phyloP scores from a whole-genome alignment of 352 stramenopile species.

The Thalassiosira livingstoniorum region DNA sequence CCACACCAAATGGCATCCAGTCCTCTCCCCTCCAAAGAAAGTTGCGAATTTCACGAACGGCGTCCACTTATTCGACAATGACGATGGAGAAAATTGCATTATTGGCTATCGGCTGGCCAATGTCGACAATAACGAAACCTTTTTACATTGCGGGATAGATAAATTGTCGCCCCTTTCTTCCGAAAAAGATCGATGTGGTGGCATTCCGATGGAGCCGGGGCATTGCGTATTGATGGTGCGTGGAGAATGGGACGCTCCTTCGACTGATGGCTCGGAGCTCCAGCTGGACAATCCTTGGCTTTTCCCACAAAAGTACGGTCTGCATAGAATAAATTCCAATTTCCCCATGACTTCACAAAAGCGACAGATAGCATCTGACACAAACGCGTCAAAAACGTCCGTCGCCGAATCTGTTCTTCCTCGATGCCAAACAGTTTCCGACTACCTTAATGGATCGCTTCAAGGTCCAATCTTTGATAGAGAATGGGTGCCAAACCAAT shows the following conservation, averaged over 20 bases:
- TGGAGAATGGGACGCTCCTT: constrained; percentile 27
- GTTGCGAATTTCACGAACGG: too few relatives aligned
- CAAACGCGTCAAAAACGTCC: too few relatives aligned
- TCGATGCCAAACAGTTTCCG: constrained; percentile 34
- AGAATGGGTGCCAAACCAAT: constrained; percentile 39
- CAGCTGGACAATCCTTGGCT: neutral
- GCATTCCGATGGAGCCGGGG: constrained; percentile 27
- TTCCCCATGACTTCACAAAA: too few relatives aligned
- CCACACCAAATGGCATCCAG: too few relatives aligned
- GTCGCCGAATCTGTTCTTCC: neutral
- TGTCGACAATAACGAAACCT: too few relatives aligned
- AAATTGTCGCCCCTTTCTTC: neutral
- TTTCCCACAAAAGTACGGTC: too few relatives aligned
- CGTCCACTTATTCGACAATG: too few relatives aligned
- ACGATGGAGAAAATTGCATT: constrained; percentile 12
- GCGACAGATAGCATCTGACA: too few relatives aligned
- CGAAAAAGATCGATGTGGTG: constrained; percentile 25
- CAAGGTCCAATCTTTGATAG: constrained; percentile 10
- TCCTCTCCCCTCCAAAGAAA: too few relatives aligned
- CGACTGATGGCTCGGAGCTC: neutral
- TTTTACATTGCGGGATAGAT: constrained; percentile 21
- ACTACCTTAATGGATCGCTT: constrained; percentile 21
- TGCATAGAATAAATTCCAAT: too few relatives aligned
- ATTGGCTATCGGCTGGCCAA: constrained; percentile 28
- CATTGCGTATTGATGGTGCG: constrained; percentile 27